These are phyloP conservation scores for Capsella rubella DNA, from an alignment of 441 rosid species.

Conservation along the genomic window DNA sequence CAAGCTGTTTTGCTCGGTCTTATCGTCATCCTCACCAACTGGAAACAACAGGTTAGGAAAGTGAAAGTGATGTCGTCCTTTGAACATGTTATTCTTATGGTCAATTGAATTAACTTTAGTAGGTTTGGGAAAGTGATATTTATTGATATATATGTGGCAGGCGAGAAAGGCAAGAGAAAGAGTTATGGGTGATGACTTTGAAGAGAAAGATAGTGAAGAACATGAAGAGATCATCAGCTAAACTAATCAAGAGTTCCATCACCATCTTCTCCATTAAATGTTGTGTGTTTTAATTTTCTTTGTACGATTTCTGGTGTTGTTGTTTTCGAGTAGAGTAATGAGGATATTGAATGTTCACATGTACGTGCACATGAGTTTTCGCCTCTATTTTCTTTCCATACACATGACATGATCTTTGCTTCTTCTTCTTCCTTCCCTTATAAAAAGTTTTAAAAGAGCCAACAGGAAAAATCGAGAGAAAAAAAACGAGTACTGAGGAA, in stretches of 20 bases:
- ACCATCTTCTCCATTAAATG: conserved; percentile 10
- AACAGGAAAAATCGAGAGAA: no score
- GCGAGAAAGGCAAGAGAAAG: conserved; percentile 44
- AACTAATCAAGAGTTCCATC: neutral
- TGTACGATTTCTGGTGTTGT: neutral
- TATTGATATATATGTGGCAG: conserved; percentile 11
- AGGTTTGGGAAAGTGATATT: neutral
- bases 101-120: neutral
- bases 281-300: neutral
- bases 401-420: no score
- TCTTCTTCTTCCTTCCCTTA: no score
- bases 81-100: neutral
- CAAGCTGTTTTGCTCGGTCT: conserved; percentile 50
- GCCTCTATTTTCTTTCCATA: neutral
- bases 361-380: conserved; percentile 11
- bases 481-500: no score
- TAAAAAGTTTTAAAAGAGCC: no score
- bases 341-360: conserved; percentile 3
- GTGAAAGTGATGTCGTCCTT: conserved; percentile 11
- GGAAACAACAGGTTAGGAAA: conserved; percentile 65
- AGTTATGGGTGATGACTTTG: conserved; percentile 39
- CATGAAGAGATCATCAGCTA: conserved; percentile 24
- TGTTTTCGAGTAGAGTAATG: conserved; percentile 14
- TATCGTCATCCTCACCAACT: conserved; percentile 50
- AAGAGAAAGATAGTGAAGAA: conserved; percentile 37